phyloP scores from a whole-genome alignment of 2,329 filamentous ascomycete genomes.

The Aspergillus jensenii region DNA sequence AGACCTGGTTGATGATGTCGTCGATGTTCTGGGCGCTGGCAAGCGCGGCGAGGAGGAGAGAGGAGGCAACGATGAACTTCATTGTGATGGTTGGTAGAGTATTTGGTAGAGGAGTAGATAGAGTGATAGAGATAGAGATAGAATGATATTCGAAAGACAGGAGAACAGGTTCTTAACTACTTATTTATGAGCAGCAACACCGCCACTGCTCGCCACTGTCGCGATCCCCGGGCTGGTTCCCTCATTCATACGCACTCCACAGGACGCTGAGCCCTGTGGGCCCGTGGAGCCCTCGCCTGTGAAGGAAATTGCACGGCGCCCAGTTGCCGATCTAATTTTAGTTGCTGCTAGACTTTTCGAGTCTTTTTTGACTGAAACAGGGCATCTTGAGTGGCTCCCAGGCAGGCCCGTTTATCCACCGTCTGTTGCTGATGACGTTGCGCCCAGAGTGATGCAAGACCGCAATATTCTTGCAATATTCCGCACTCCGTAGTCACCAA shows the following conservation, averaged over 20 bases:
- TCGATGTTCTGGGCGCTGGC: slow-evolving; percentile 10
- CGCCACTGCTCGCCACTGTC: neutral
- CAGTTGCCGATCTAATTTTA: neutral
- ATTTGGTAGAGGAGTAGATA: neutral
- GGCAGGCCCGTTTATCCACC: no score
- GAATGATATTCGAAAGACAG: no score
- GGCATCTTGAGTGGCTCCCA: no score
- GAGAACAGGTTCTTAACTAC: no score
- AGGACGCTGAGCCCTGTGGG: neutral
- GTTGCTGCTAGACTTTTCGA: no score
- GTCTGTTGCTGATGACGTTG: no score
- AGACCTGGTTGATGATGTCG: slow-evolving; percentile 1
- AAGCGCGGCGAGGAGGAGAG: slow-evolving; percentile 24
- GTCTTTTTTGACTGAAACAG: no score
- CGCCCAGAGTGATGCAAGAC: no score
- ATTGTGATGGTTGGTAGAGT: slow-evolving; percentile 18
- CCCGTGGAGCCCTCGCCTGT: neutral
- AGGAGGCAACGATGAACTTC: slow-evolving; percentile 27
- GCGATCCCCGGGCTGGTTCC: neutral
- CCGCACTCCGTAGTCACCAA: no score
- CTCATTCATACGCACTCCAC: neutral
- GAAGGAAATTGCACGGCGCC: neutral
- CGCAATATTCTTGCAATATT: no score
- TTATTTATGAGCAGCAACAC: neutral
- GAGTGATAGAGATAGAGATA: neutral